Evolutionary conservation across 805 yeast genomes (phyloP), one percentile per base, ranked within the genome.

Genomic region (Myxozyma melibiosi): DNA sequence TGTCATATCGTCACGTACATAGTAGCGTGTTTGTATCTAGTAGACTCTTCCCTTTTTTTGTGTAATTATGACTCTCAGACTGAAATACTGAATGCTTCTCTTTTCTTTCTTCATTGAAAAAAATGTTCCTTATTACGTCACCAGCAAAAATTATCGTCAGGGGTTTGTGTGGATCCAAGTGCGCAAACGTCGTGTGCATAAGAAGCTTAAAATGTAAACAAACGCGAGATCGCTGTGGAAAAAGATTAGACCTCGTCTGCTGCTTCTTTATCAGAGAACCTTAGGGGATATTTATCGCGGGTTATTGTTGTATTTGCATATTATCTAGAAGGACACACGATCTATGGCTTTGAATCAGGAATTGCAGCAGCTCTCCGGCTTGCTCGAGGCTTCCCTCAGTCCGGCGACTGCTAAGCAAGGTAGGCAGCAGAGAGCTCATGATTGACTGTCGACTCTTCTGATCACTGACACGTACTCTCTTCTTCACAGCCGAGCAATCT

Each of bases 401-500:
- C 65, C 65, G 8, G 54, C 62, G 9, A 53, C 55, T 16, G 65
- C 65, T 3, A 51, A 46, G 39, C 59, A 57, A 54, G 61, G 65
- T 62, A 37, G 7, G 57, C n/a, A n/a, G n/a, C n/a, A n/a, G n/a
- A n/a, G n/a, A n/a, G 42, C 9, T 22, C 4, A 16, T 7, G 14
- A 5, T 43, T 34, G 18, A 34, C 16, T 14, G 7, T 14, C 18
- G 6, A 5, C 14, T 9, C 6, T 14, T 34, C 5, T 34, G 18
- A 5, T 8, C 6, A n/a, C 16, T 6, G 38, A 8, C 14, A 6
- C 31, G n/a, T 9, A 22, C 33, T 8, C 24, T 42, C 14, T 7
- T 7, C n/a, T n/a, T n/a, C n/a, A n/a, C 30, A 65, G 77, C 77
- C 0, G 97, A 90, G 68, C 76, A 76, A 16, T 76, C 80, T 53